Evolutionary conservation across 352 stramenopile genomes (phyloP).

Genomic region (Globisporangium yorkense): DNA sequence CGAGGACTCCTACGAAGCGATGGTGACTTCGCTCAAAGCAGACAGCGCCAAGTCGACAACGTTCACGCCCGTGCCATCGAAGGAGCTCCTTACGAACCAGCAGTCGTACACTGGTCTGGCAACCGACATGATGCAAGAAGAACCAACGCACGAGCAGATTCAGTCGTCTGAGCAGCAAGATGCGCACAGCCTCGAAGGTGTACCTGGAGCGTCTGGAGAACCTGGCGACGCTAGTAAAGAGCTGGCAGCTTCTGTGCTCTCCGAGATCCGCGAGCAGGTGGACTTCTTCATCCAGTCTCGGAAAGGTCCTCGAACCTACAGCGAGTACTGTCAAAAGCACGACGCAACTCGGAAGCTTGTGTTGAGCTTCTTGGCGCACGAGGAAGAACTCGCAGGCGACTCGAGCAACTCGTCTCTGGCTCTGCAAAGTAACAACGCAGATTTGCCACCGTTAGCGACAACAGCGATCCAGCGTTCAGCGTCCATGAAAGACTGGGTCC

Average conservation of each 20-base stretch:
- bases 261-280: constrained; percentile 4
- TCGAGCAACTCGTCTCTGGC: neutral
- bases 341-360: constrained; percentile 21
- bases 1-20: constrained; percentile 62
- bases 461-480: neutral
- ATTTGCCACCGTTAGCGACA: neutral
- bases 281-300: constrained; percentile 6
- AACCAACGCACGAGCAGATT: neutral
- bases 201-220: neutral
- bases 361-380: constrained; percentile 17
- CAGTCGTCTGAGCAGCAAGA: neutral
- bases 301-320: constrained; percentile 11
- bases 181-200: neutral
- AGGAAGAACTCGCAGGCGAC: neutral
- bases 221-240: neutral
- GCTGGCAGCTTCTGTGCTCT: neutral
- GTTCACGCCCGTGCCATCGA: constrained; percentile 6
- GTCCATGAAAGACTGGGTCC: constrained; percentile 19
- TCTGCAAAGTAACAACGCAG: neutral
- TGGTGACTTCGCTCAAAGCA: constrained; percentile 17
- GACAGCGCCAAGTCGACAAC: constrained; percentile 4
- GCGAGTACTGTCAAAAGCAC: constrained; percentile 22
- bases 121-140: constrained; percentile 11
- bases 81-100: constrained; percentile 7
- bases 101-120: neutral